Conservation (phyloP, 2,329 filamentous ascomycete genomes). For the Colletotrichum eleusines region DNA sequence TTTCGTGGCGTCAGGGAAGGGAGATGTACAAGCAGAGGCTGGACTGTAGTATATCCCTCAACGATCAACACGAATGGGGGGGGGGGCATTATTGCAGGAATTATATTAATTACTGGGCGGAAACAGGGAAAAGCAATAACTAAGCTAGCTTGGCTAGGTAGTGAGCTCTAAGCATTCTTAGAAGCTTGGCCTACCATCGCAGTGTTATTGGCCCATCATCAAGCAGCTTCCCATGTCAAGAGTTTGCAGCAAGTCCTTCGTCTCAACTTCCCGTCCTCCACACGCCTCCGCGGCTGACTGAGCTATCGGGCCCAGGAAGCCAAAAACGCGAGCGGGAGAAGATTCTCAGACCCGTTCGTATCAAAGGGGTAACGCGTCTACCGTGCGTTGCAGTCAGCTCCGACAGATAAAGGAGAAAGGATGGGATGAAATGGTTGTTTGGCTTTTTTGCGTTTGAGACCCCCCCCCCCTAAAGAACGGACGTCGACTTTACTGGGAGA, state of each 20-base stretch:
- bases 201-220: neutral
- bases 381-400: conserved; percentile 7
- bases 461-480: neutral
- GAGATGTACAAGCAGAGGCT: neutral
- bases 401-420: neutral
- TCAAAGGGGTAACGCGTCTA: conserved; percentile 1
- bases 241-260: neutral
- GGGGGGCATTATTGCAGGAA: neutral
- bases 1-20: too few relatives aligned
- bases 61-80: conserved; percentile 26
- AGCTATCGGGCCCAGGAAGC: neutral
- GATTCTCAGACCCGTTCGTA: neutral
- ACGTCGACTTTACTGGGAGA: neutral
- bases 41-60: conserved; percentile 5
- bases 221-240: neutral
- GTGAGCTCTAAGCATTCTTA: neutral
- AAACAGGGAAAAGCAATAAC: neutral
- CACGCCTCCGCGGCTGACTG: conserved; percentile 2
- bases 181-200: neutral
- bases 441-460: neutral
- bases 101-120: too few relatives aligned
- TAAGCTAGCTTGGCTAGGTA: neutral
- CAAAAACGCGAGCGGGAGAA: neutral
- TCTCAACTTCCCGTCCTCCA: conserved; percentile 7
- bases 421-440: neutral